A percentile compares a stretch with the other conserved stretches of the same genome.
These are phyloP conservation scores for Boechera retrofracta DNA, from an alignment of 345 rosid genomes.

Conservation along the genomic window DNA sequence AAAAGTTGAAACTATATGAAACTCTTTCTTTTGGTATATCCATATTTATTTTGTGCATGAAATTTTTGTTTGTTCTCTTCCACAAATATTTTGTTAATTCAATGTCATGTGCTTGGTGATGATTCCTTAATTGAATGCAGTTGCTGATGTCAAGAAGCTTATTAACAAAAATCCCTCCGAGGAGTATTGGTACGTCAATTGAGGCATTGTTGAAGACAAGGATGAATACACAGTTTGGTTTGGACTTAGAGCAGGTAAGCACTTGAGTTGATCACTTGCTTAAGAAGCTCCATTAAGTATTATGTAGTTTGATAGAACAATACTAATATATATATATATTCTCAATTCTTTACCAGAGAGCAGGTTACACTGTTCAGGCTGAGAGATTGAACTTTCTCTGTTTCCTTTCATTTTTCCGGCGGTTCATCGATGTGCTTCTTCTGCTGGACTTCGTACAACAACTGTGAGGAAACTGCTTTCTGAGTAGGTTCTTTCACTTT, in stretches of 20 bases:
- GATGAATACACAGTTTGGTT: constrained; percentile 69
- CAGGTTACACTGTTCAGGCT: constrained; percentile 96
- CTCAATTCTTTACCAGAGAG: constrained; percentile 56
- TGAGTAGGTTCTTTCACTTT: constrained; percentile 62
- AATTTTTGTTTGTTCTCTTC: constrained; percentile 1
- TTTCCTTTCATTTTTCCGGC: constrained; percentile 92
- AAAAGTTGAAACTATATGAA: constrained; percentile 13
- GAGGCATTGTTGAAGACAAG: constrained; percentile 78
- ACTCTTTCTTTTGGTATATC: background rate
- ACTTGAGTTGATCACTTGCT: constrained; percentile 17
- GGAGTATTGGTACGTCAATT: constrained; percentile 59
- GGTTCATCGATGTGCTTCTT: constrained; percentile 95
- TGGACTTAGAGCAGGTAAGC: constrained; percentile 89
- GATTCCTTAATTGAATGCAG: constrained; percentile 53
- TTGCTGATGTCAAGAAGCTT: constrained; percentile 66
- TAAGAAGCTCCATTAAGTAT: constrained; percentile 26
- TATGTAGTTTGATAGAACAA: constrained; percentile 17
- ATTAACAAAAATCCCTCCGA: constrained; percentile 61
- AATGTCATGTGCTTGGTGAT: constrained; percentile 3
- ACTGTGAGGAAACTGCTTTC: constrained; percentile 95
- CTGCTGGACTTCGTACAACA: constrained; percentile 95
- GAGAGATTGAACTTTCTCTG: constrained; percentile 95
- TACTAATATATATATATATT: constrained; percentile 11
- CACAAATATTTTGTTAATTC: constrained; percentile 8
- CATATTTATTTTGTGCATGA: background rate